Evolutionary conservation across 106 monocot species (phyloP), one percentile per base, ranked within the genome.

Genomic region (Acorus gramineus): DNA sequence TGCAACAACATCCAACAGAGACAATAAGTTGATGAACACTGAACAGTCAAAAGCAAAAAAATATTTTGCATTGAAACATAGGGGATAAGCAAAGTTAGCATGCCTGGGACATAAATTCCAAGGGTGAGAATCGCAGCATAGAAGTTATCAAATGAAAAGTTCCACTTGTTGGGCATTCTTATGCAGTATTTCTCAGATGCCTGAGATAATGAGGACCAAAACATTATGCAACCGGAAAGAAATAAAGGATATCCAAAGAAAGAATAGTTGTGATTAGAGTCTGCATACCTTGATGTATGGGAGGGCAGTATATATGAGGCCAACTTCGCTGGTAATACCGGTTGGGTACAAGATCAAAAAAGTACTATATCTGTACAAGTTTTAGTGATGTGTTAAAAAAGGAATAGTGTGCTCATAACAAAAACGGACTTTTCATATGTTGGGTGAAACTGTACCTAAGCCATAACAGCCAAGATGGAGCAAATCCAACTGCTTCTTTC

Each of bases 401-500:
- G 28, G 28, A 28, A 28, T 28, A 28, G 28, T 28, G 28, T 28
- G 28, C 28, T 28, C 28, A 28, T 28, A 28, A 28, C 28, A 28
- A 28, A 28, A 28, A 0, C 28, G 1, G 28, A 28, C 28, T 28
- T 28, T 28, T 28, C 28, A 28, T 28, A 28, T 28, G 1, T 28
- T 28, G 28, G 28, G 28, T 28, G 28, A 28, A 28, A 56, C n/a
- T 48, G 6, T 64, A 90, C 90, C 90, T 95, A 47, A 95, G 95
- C 95, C 95, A 95, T 62, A 84, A 69, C 10, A 90, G 80, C 95
- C 86, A 95, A 7, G 86, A 90, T 49, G 95, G 95, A 53, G 87
- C 67, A 78, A 75, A 82, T 55, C 95, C 85, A 74, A 95, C 69
- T 52, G 76, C 69, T 55, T 95, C 95, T 53, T 85, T 95, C 78